phyloP scores from a whole-genome alignment of 768 basidiomycete genomes.

The Rhizopogon rudus region DNA sequence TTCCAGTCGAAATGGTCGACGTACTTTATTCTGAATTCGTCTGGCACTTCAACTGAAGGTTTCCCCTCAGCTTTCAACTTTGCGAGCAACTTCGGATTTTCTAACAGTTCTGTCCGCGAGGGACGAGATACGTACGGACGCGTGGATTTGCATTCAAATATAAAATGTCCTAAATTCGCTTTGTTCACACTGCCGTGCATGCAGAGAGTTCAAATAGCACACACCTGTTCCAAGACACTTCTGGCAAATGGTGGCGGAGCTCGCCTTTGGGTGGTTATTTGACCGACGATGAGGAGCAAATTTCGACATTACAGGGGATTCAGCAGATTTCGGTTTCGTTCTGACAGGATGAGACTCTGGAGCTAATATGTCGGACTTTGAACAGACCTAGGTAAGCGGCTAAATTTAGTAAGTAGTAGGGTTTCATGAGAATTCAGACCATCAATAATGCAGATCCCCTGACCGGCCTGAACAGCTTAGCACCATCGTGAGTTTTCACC shows the following conservation, averaged over 20 bases:
- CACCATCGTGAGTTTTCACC: neutral
- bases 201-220: conserved; percentile 7
- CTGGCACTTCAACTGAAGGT: conserved; percentile 81
- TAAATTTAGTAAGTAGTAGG: too few relatives aligned
- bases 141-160: conserved; percentile 80
- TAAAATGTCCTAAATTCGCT: conserved; percentile 70
- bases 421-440: too few relatives aligned
- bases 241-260: conserved; percentile 69
- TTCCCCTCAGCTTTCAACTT: conserved; percentile 68
- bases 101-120: conserved; percentile 80
- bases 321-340: neutral
- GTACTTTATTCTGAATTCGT: conserved; percentile 84
- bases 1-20: conserved; percentile 17
- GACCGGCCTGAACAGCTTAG: too few relatives aligned
- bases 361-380: neutral
- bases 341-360: neutral
- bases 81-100: conserved; percentile 64
- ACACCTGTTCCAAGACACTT: conserved; percentile 72
- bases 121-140: conserved; percentile 87
- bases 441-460: too few relatives aligned
- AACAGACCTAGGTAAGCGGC: neutral
- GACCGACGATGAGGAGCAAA: conserved; percentile 70
- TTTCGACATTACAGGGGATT: conserved; percentile 57
- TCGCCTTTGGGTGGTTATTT: conserved; percentile 58
- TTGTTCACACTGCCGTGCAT: conserved; percentile 3